A percentile compares a stretch with the other conserved stretches of the same genome.
phyloP scores from a whole-genome alignment of 306 rosid species.

The Cucurbita pepo region DNA sequence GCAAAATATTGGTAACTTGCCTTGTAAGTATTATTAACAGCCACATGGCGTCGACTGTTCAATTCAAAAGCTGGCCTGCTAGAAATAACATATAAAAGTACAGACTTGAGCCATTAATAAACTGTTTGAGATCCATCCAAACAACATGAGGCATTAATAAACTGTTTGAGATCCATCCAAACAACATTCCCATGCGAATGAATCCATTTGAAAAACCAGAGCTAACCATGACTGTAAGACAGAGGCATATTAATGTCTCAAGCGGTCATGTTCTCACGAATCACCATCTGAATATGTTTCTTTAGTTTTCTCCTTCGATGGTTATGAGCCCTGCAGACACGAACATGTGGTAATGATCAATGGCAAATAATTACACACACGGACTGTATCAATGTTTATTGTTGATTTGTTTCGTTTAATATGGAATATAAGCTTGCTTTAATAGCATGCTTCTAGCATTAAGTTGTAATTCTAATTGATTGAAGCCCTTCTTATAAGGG shows the following conservation, averaged over 20 bases:
- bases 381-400: neutral
- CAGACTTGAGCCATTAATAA: neutral
- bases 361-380: neutral
- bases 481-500: neutral
- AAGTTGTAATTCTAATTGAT: neutral
- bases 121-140: neutral
- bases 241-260: neutral
- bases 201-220: neutral
- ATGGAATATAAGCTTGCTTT: too few relatives aligned
- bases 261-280: constrained; percentile 8
- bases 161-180: neutral
- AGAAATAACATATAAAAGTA: neutral
- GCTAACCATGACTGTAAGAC: neutral
- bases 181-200: neutral
- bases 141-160: neutral
- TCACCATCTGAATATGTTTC: constrained; percentile 30
- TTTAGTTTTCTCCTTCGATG: constrained; percentile 56
- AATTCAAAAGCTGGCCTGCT: neutral
- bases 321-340: constrained; percentile 41
- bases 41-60: neutral
- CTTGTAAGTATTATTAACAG: neutral
- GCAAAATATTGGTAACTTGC: neutral
- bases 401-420: too few relatives aligned
- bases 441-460: too few relatives aligned
- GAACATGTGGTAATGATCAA: constrained; percentile 8